Conservation (phyloP, 2,329 filamentous ascomycete species). For the Aspergillus sp. region DNA sequence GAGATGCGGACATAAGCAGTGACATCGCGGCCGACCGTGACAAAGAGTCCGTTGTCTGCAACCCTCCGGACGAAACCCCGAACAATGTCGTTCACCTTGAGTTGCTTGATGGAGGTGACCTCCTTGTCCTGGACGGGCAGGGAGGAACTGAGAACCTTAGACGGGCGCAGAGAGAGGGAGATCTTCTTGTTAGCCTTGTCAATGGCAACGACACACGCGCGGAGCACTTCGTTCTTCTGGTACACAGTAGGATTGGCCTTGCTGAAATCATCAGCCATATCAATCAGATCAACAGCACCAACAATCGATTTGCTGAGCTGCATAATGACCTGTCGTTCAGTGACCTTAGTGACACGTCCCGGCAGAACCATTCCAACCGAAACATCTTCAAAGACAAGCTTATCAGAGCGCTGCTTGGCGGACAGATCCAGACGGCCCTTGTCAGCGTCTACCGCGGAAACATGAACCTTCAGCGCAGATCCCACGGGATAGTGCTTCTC, state of each 20-base stretch:
- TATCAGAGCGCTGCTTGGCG: constrained; percentile 65
- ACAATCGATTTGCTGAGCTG: constrained; percentile 80
- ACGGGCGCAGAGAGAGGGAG: constrained; percentile 78
- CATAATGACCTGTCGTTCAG: constrained; percentile 79
- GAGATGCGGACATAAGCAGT: constrained; percentile 81
- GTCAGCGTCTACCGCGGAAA: constrained; percentile 70
- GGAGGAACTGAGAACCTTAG: constrained; percentile 84
- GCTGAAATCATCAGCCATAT: constrained; percentile 83
- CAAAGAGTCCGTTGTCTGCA: constrained; percentile 83
- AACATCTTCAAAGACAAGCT: constrained; percentile 69
- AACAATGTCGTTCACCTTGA: constrained; percentile 75
- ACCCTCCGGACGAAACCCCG: constrained; percentile 93
- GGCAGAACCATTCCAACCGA: constrained; percentile 79
- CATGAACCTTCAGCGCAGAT: constrained; percentile 80
- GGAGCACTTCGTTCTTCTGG: constrained; percentile 81
- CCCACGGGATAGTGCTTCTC: constrained; percentile 82
- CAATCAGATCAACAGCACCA: constrained; percentile 77
- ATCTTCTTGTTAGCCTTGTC: constrained; percentile 84
- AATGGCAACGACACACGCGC: constrained; percentile 80
- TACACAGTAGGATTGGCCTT: constrained; percentile 74
- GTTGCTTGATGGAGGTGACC: constrained; percentile 68
- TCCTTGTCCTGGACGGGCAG: constrained; percentile 79
- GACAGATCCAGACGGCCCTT: constrained; percentile 81
- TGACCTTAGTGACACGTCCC: constrained; percentile 80
- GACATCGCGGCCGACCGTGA: constrained; percentile 77